phyloP scores from a whole-genome alignment of 2,329 filamentous ascomycete genomes.

The Aspergillus texensis region DNA sequence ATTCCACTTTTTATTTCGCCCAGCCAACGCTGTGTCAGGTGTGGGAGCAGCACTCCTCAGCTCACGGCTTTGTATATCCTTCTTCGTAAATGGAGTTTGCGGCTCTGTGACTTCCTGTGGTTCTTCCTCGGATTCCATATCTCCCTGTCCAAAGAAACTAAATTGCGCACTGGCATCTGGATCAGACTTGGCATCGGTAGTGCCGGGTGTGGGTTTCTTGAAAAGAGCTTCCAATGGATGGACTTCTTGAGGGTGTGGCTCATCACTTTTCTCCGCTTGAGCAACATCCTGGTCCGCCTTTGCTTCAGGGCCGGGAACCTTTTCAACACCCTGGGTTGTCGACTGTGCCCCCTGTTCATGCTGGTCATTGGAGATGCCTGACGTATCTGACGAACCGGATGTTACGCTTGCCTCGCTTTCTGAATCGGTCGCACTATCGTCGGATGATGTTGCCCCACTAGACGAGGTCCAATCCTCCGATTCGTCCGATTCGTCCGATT shows the following conservation, averaged over 20 bases:
- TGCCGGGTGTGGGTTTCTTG: constrained; percentile 64
- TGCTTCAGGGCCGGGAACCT: constrained; percentile 11
- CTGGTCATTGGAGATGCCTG: constrained; percentile 30
- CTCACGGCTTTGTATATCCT: constrained; percentile 68
- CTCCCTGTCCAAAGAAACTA: constrained; percentile 73
- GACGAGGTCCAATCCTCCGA: constrained; percentile 42
- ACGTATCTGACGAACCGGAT: constrained; percentile 28
- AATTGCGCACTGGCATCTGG: constrained; percentile 63
- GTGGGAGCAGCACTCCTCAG: constrained; percentile 90
- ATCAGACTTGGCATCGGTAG: constrained; percentile 38
- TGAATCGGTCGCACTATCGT: constrained; percentile 28
- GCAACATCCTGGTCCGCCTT: constrained; percentile 16
- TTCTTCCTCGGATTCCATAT: constrained; percentile 54
- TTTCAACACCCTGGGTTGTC: constrained; percentile 6
- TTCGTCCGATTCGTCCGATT: constrained; percentile 29
- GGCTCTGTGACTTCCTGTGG: constrained; percentile 54
- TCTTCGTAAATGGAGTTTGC: constrained; percentile 79
- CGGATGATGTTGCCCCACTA: constrained; percentile 35
- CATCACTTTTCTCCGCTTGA: constrained; percentile 11
- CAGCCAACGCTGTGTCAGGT: constrained; percentile 84
- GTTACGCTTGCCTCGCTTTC: constrained; percentile 29
- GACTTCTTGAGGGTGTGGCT: constrained; percentile 47
- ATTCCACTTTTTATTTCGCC: constrained; percentile 35
- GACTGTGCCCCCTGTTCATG: constrained; percentile 17
- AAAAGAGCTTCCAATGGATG: constrained; percentile 93